Percentiles rank a stretch among this genome's conserved stretches.
These are phyloP conservation scores for Candida ipomoeae DNA, from an alignment of 805 yeast genomes.

Conservation along the genomic window DNA sequence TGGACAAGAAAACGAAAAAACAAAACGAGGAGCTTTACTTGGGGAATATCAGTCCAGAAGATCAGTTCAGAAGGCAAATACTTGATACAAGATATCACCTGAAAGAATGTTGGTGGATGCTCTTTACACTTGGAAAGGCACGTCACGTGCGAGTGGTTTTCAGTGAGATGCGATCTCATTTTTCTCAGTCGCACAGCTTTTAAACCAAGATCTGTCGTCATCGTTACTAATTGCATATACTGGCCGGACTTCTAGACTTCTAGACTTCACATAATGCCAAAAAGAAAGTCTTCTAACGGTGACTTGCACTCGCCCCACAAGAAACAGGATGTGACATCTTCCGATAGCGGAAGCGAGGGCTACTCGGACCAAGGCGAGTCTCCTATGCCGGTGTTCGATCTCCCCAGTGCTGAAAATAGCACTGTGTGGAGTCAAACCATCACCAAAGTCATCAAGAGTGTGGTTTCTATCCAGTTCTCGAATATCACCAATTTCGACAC, in stretches of 20 bases:
- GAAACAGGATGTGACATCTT: conserved; percentile 7
- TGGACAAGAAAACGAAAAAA: too few relatives aligned
- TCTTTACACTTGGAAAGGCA: background rate
- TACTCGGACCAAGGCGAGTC: conserved; percentile 8
- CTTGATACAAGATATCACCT: background rate
- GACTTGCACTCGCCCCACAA: conserved; percentile 10
- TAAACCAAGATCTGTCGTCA: background rate
- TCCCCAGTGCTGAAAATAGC: conserved; percentile 18
- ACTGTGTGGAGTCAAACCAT: conserved; percentile 73
- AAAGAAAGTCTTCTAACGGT: conserved; percentile 16
- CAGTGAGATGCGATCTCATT: conserved; percentile 3
- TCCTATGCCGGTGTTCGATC: conserved; percentile 12
- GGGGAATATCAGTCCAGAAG: too few relatives aligned
- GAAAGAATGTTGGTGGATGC: background rate
- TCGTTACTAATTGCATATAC: background rate
- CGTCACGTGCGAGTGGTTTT: background rate
- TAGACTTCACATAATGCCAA: conserved; percentile 1
- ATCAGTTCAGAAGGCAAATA: too few relatives aligned
- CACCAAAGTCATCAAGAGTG: conserved; percentile 74
- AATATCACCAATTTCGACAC: conserved; percentile 86
- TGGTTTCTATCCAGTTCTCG: conserved; percentile 84
- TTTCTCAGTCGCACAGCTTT: background rate
- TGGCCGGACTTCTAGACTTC: too few relatives aligned
- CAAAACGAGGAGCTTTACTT: too few relatives aligned
- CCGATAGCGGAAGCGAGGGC: conserved; percentile 13